Evolutionary conservation across 2,329 filamentous ascomycete genomes (phyloP), one percentile per base, ranked within the genome.

Genomic region (Penicillium verrucosum): DNA sequence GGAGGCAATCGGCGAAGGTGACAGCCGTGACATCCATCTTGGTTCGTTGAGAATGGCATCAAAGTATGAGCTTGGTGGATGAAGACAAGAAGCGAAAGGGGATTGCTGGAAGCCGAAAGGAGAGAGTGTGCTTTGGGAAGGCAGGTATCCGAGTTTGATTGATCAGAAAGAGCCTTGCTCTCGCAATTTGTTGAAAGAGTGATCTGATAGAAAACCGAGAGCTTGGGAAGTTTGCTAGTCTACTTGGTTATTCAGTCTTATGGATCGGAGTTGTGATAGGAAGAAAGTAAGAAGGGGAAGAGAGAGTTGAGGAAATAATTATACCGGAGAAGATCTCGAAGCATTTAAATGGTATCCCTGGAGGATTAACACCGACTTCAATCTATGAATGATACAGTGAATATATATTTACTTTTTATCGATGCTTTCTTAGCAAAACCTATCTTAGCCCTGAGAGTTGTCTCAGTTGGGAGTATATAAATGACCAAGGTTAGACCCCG

Each of bases 21-120:
- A 68, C 64, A 23, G 73, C 73, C 61, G 81, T 78, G 62, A 87
- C 73, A 52, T 87, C 84, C 85, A 88, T 88, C 14, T 46, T 57
- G 21, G 12, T n/a, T 40, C 10, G 29, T 3, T 29, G 14, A n/a
- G 16, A 30, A 25, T 5, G n/a, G 18, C 5, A 5, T 21, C 16
- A 25, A 41, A 43, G 37, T 30, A 36, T 18, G 41, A 55, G 16
- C 12, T 42, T 41, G 11, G 18, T 23, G n/a, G 36, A 16, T 50
- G 25, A 45, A 41, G 11, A 41, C n/a, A 9, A 36, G 25, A 30
- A 30, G n/a, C 18, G 36, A 27, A 34, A 12, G 34, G 11, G 32
- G 40, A 18, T 21, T 51, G 30, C 47, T 32, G 37, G 6, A 21
- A 16, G 18, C n/a, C 27, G 23, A 45, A 36, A 51, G 18, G 7